Evolutionary conservation across 2,329 filamentous ascomycete species (phyloP), one percentile per base, ranked within the genome.

Genomic region (Apiospora hydei): DNA sequence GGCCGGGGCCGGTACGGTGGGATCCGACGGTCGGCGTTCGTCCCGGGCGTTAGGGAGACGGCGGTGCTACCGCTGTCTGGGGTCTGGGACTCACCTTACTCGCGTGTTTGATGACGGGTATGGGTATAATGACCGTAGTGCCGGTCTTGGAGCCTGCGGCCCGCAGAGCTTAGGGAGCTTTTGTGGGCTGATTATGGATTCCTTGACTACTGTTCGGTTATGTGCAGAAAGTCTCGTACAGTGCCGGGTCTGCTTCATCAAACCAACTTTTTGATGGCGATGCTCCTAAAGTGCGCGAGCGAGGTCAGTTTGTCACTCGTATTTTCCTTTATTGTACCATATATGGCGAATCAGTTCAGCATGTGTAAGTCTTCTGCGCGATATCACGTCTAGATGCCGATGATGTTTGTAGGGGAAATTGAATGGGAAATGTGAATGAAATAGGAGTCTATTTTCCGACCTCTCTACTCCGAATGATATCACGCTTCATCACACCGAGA

Each of bases 101-200:
- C 11, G 66, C 66, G 18, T 71, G 70, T 41, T 10, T 71, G 18
- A 46, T 71, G 70, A 69, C 70, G 34, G 66, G 70, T 18, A 41
- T 69, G 43, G 70, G 57, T 41, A n/a, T 51, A 46, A 30, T 66
- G 64, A 34, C 44, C 16, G 70, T 41, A 14, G 44, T 70, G 24
- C 69, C 69, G 11, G 16, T 46, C 8, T 18, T 64, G 38, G 47
- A 51, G 43, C 49, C 66, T 47, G 43, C 41, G 30, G 66, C 66
- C 14, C 41, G n/a, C 66, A 46, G 66, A 47, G 66, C 66, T 21
- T 68, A 68, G 66, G 46, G 44, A 14, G 66, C 66, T 68, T 41
- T 68, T 18, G 41, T 41, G 46, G 11, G 66, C 8, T 34, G 66
- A 46, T 64, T 41, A 64, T n/a, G 57, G 34, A 14, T 18, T 64